Evolutionary conservation across 108 stramenopile species (phyloP), one percentile per base, ranked within the genome.

Genomic region (Skeletonema costatum): DNA sequence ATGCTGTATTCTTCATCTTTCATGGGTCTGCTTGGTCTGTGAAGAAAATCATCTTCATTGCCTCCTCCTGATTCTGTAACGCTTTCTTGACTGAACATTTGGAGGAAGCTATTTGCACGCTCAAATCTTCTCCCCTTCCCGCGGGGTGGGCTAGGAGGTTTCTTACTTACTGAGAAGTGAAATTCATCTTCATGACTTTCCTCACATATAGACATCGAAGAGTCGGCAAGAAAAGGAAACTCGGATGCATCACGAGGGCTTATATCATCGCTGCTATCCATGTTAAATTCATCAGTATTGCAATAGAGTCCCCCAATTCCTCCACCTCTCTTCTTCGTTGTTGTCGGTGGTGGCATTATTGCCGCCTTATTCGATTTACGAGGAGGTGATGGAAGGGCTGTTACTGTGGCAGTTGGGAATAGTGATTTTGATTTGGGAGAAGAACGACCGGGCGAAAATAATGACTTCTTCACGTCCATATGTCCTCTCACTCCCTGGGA

Each of bases 91-190:
- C 73, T 64, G 50, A 81, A 81, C 73, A 81, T 81, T 69, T 81
- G 80, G 12, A 74, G 53, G 63, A 81, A 81, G 59, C 80, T 81
- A 39, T 81, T 73, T 9, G 80, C 80, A 9, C 80, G 36, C 13
- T 73, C 73, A 61, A 67, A 64, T 4, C 31, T 30, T 44, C 66
- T 68, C 53, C 33, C 59, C 73, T 74, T 56, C 62, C 4, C 36
- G 67, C 30, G 72, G 38, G 39, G 78, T 39, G 62, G 56, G 11
- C 16, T 33, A 42, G 30, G 29, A 30, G 42, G 25, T 41, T 72
- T 71, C 48, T 71, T 78, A 35, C 12, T 64, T 10, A 65, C 44
- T 71, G 71, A 32, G 21, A 35, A 58, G 10, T 44, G 71, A 1
- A n/a, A 17, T 4, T 64, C 58, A 38, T 60, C 60, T 59, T 33